Evolutionary conservation across 352 stramenopile genomes (phyloP), one percentile per base, ranked within the genome.

Genomic region (Chrysophaeum taylorii): DNA sequence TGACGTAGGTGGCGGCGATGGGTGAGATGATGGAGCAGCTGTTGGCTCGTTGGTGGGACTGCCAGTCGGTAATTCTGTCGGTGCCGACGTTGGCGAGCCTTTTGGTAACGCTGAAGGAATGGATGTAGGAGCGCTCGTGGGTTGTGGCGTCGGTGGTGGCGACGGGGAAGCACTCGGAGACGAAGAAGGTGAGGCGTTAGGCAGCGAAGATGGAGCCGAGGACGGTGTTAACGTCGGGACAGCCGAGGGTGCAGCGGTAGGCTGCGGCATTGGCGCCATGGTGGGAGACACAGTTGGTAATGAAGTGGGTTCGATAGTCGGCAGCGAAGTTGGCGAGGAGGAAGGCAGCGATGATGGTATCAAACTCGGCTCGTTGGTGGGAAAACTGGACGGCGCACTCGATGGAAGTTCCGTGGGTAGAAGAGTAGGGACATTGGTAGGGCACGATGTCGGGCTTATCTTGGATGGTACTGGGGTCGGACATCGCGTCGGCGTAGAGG

Each of bases 261-360:
- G 57, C 23, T 23, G 23, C n/a, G n/a, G 23, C n/a, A n/a, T 52
- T 52, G 57, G 57, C 23, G 42, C n/a, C 41, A 53, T 23, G 57
- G n/a, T 64, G n/a, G 57, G 57, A 23, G 57, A 64, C 23, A 23
- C 23, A 53, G 57, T 52, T 23, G 57, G 57, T 53, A 53, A 23
- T 53, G 42, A 36, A 36, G 57, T 64, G 23, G 57, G 57, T 52
- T 52, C 42, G 23, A 23, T 52, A 23, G 57, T 23, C 23, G 57
- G 57, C n/a, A 23, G 42, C 23, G n/a, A 64, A 23, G n/a, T 64
- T 52, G 57, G 57, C 23, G 57, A 36, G n/a, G 23, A 23, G 57
- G 57, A 64, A 64, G 57, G 57, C 57, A 53, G 23, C 42, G 41
- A 52, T 36, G n/a, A 23, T n/a, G 57, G 57, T 36, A 23, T 23